Base-by-base conservation (phyloP, 2,329 filamentous ascomycete species). In the Aureobasidium sp. region DNA sequence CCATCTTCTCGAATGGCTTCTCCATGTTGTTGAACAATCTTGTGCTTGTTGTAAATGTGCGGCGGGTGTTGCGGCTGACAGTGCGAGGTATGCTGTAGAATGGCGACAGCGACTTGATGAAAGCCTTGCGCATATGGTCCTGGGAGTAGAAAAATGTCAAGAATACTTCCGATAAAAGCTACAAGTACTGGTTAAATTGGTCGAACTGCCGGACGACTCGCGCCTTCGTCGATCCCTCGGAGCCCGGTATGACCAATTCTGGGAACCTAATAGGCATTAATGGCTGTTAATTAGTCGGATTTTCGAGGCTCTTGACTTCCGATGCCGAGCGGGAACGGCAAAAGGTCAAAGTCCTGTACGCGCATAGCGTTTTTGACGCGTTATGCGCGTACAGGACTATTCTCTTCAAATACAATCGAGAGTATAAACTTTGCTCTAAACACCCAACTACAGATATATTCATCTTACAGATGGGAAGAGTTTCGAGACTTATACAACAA, bases 1-100 rank as follows among this genome's bases (percentile, higher is more conserved):
- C 65, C 68, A 70, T 69, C 61, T 68, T 65, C 56, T 69, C 60
- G 57, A 68, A 70, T 8, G 66, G 63, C 17, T 69, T 61, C 29
- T 64, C 63, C 65, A 67, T 67, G 41, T 44, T 62, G 59, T 31
- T 63, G 41, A 61, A 59, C 3, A 27, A 34, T 48, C 31, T 60
- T 22, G 41, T 29, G 57, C 22, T 31, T 51, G 34, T 25, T 49
- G 15, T 60, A 25, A 36, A 31, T 22, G n/a, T 31, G 25, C 36
- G 57, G 25, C 36, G 57, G 25, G 25, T 29, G 12, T 12, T 36
- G n/a, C 34, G 36, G 45, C 51, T 51, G 57, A 36, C 27, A 27
- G 57, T 41, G 25, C 36, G 57, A 37, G 44, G 45, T 22, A 42
- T 60, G 44, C 44, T 49, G 45, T 22, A 22, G 15, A 34, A n/a